Evolutionary conservation across 371 early-diverging fungal species (phyloP).

Genomic region (Mucor racemosus): DNA sequence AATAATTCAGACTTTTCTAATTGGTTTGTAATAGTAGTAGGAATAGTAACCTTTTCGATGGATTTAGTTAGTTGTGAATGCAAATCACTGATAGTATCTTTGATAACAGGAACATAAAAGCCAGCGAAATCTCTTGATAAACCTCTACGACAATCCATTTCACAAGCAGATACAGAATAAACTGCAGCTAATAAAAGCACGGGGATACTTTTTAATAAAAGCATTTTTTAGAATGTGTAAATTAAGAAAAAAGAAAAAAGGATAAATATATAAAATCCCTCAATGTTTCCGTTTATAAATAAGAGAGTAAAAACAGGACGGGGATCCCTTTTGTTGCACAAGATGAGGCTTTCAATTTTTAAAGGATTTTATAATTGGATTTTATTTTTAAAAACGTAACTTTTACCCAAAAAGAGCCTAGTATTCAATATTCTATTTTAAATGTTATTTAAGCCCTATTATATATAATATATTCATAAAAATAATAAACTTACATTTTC

Average conservation of each 20-base stretch:
- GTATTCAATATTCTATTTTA: conserved; percentile 21
- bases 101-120: conserved; percentile 47
- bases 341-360: conserved; percentile 15
- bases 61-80: conserved; percentile 35
- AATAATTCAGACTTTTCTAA: conserved; percentile 41
- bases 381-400: background rate
- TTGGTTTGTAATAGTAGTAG: conserved; percentile 30
- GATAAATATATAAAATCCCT: background rate
- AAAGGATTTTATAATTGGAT: background rate
- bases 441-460: background rate
- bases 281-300: background rate
- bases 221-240: background rate
- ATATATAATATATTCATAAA: too few relatives aligned
- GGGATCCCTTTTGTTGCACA: conserved; percentile 6
- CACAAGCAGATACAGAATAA: conserved; percentile 51
- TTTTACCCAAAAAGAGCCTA: conserved; percentile 1
- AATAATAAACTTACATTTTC: conserved; percentile 47
- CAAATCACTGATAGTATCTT: conserved; percentile 34
- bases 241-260: background rate
- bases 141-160: conserved; percentile 60
- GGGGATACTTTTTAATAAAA: conserved; percentile 13
- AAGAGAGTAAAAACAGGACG: background rate
- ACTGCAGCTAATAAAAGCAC: conserved; percentile 6
- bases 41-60: conserved; percentile 31
- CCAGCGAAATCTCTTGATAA: conserved; percentile 58